These are phyloP conservation scores for Wickerhamomyces sydowiorum DNA, from an alignment of 805 yeast species.

Conservation along the genomic window DNA sequence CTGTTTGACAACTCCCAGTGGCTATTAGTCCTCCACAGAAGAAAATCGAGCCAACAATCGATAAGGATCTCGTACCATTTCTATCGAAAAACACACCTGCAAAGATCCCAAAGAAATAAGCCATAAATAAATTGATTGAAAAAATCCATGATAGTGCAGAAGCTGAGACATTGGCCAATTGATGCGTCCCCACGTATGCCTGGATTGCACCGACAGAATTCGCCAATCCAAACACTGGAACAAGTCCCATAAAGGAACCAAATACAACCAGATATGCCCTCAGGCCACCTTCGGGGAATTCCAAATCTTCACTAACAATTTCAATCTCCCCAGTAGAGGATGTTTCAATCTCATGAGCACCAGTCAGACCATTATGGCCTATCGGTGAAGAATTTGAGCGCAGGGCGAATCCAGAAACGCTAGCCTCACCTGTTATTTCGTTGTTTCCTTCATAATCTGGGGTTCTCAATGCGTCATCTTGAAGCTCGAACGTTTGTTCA, in stretches of 20 bases:
- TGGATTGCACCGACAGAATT: slow-evolving; percentile 61
- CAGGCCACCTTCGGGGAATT: slow-evolving; percentile 56
- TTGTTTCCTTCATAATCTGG: too few species aligned
- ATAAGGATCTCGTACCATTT: slow-evolving; percentile 40
- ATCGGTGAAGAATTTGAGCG: not conserved
- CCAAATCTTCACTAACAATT: slow-evolving; percentile 20
- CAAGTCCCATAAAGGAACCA: slow-evolving; percentile 54
- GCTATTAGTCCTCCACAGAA: slow-evolving; percentile 46
- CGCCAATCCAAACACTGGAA: slow-evolving; percentile 48
- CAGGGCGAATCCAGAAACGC: not conserved
- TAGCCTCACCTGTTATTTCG: not conserved
- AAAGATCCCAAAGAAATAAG: slow-evolving; percentile 42
- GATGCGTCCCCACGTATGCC: slow-evolving; percentile 51
- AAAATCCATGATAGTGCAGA: slow-evolving; percentile 60
- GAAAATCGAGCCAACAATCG: slow-evolving; percentile 35
- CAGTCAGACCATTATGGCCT: not conserved
- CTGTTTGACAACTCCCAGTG: slow-evolving; percentile 40
- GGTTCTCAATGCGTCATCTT: too few species aligned
- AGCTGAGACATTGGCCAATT: slow-evolving; percentile 37
- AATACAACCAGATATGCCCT: slow-evolving; percentile 50
- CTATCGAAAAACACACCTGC: slow-evolving; percentile 55
- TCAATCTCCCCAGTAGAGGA: slow-evolving; percentile 11
- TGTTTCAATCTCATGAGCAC: slow-evolving; percentile 2
- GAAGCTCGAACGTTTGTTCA: not conserved
- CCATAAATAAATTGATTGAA: slow-evolving; percentile 46